Base-by-base conservation (phyloP, 257 asterid genomes). In the Solanum bukasovii region DNA sequence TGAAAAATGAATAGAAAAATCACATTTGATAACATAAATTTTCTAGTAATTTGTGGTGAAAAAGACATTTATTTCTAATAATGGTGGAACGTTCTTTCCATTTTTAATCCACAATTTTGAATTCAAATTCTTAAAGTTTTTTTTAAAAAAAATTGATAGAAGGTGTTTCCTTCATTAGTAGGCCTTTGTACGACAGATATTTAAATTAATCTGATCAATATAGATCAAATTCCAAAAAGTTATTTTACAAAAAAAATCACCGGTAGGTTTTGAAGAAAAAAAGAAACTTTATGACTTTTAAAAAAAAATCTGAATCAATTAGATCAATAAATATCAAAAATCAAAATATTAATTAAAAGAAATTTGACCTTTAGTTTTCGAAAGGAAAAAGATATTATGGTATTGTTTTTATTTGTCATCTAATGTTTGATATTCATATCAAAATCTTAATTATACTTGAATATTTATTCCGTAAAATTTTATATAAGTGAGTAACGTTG, bases 401-500 rank as follows among this genome's bases (percentile, higher is more conserved):
- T 1, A 1, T 7, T 31, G 7, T 52, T 52, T 31, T 31, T 31
- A 20, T 59, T 71, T 71, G 3, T 31, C 5, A 5, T 65, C 3
- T 68, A 1, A 29, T 68, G 2, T 27, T 27, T 9, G 9, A 68
- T 68, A 13, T 29, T 25, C 13, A 27, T 7, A 29, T 70, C 0
- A 29, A 6, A 0, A 31, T 70, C 0, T 31, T 2, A 1, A 14
- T 70, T 29, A 13, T 70, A 29, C 20, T 14, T 29, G 1, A 70
- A 12, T 61, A 0, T 67, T 67, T 67, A 27, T 27, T 25, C 0
- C 0, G 0, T 1, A 16, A 71, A 71, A 7, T 2, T 14, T 14
- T 49, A 49, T 49, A 49, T 49, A 49, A 49, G 0, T 49, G 21
- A 49, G 21, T 14, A 14, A 14, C 8, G 1, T 5, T 49, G 21